Evolutionary conservation across 2,329 filamentous ascomycete species (phyloP).

Genomic region (Boeremia exigua): DNA sequence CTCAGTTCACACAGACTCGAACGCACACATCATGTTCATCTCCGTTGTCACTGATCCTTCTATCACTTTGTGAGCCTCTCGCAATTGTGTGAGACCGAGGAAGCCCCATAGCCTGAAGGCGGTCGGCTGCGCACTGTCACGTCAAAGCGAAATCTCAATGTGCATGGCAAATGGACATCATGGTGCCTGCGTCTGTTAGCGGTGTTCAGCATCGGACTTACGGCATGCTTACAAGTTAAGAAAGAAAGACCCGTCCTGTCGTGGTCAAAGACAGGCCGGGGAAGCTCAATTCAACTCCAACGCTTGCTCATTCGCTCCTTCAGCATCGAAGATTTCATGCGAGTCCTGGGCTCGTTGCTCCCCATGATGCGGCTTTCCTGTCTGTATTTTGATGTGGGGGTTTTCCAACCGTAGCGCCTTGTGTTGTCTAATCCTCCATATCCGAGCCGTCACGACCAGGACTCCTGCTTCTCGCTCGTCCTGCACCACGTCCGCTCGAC

Average conservation of each 20-base stretch:
- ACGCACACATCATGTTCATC: not conserved
- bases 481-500: conserved; percentile 39
- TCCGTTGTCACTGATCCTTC: not conserved
- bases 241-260: conserved; percentile 22
- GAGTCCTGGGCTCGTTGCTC: not conserved
- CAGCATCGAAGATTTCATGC: not conserved
- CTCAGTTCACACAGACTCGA: not conserved
- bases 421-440: conserved; percentile 32
- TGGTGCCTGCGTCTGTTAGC: not conserved
- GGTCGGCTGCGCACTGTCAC: not conserved
- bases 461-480: conserved; percentile 52
- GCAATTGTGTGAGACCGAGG: too few relatives aligned
- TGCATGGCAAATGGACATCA: not conserved
- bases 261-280: conserved; percentile 19
- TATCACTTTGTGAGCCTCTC: not conserved
- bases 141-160: not conserved
- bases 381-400: not conserved
- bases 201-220: not conserved
- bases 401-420: not conserved
- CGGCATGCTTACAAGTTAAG: conserved; percentile 20
- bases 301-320: not conserved
- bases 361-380: not conserved
- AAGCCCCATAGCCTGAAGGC: not conserved
- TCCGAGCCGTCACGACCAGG: conserved; percentile 49
- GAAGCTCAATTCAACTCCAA: conserved; percentile 15